Evolutionary conservation across 2,329 filamentous ascomycete species (phyloP).

Genomic region (Macrophomina phaseolina): DNA sequence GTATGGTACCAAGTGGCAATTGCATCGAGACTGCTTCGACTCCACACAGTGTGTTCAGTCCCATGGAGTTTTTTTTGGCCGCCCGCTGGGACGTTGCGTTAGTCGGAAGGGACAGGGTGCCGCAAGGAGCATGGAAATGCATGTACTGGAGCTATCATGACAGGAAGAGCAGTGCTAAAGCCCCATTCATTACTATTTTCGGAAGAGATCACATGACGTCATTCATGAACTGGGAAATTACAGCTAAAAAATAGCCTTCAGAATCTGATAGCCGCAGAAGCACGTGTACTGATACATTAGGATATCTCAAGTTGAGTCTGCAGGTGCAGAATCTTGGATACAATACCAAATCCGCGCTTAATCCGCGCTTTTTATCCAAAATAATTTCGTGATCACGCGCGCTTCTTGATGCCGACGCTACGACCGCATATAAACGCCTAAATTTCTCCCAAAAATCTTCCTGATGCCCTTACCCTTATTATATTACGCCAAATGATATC

Average conservation of each 20-base stretch:
- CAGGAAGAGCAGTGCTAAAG: too few species aligned
- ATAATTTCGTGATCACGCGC: not conserved
- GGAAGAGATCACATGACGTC: constrained; percentile 2
- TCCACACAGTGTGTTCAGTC: too few species aligned
- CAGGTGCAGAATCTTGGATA: not conserved
- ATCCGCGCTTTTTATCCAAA: too few species aligned
- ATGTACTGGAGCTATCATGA: too few species aligned
- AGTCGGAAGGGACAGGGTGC: too few species aligned
- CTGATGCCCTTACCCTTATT: not conserved
- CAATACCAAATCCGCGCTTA: not conserved
- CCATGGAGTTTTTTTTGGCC: too few species aligned
- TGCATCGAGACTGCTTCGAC: too few species aligned
- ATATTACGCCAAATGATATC: constrained; percentile 4
- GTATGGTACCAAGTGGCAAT: too few species aligned
- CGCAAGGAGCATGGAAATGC: too few species aligned
- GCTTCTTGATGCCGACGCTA: constrained; percentile 3
- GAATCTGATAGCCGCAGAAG: not conserved
- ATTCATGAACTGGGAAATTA: not conserved
- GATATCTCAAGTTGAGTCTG: constrained; percentile 8
- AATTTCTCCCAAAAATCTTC: not conserved
- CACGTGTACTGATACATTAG: not conserved
- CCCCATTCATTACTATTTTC: too few species aligned
- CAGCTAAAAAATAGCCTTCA: constrained; percentile 2
- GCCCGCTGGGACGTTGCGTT: too few species aligned
- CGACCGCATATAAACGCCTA: constrained; percentile 1